A percentile compares a stretch with the other conserved stretches of the same genome.
Conservation (phyloP, 2,329 filamentous ascomycete genomes). For the Aspergillus neotritici region DNA sequence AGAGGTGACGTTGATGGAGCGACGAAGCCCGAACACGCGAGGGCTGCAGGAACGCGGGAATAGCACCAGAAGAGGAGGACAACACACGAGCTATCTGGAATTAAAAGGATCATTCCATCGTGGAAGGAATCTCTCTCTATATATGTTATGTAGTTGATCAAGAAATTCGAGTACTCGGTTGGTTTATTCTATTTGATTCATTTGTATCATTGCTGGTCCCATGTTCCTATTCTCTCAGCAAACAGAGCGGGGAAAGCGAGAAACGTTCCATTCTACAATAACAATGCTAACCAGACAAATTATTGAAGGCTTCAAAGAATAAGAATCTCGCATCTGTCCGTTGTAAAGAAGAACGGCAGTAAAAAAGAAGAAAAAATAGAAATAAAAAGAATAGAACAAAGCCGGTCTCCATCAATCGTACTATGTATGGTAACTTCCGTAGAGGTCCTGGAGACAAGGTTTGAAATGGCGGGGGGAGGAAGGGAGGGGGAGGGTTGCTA, state of each 20-base stretch:
- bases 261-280: no score
- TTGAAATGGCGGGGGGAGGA: background rate
- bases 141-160: background rate
- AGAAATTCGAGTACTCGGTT: no score
- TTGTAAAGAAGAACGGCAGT: background rate
- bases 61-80: constrained; percentile 18
- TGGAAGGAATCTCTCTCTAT: constrained; percentile 5
- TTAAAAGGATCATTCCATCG: constrained; percentile 8
- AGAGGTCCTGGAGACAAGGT: no score
- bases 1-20: constrained; percentile 31
- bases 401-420: no score
- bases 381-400: background rate
- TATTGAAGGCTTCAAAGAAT: background rate
- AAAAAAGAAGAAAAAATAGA: background rate
- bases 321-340: background rate
- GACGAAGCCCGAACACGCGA: constrained; percentile 28
- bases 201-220: no score
- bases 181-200: no score
- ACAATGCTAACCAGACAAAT: background rate
- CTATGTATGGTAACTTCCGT: no score
- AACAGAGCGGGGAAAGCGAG: no score
- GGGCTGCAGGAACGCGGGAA: constrained; percentile 26
- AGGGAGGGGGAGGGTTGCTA: constrained; percentile 2
- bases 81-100: constrained; percentile 13
- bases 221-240: no score